These are phyloP conservation scores for Jacaranda copaia DNA, from an alignment of 257 asterid genomes.

Conservation along the genomic window DNA sequence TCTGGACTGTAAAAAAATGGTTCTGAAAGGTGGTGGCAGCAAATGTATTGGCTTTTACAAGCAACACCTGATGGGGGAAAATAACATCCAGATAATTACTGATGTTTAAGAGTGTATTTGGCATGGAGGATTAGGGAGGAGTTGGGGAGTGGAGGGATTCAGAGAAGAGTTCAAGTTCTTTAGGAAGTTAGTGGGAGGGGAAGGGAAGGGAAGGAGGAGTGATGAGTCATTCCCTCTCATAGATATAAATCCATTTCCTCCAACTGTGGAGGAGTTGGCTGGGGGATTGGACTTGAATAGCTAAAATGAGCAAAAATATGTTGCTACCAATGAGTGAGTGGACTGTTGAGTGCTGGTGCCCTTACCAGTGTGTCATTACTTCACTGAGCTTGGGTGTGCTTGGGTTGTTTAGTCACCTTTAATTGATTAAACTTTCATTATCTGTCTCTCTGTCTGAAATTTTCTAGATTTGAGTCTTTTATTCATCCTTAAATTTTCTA, in stretches of 20 bases:
- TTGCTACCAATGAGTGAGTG: background rate
- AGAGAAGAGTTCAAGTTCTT: constrained; percentile 4
- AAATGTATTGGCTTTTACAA: background rate
- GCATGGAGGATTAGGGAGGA: background rate
- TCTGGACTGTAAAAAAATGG: background rate
- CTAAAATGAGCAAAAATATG: background rate
- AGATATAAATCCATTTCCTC: background rate
- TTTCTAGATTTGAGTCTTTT: background rate
- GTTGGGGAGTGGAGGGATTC: background rate
- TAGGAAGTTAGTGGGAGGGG: background rate
- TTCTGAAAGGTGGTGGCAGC: too few relatives aligned
- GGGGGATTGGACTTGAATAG: background rate
- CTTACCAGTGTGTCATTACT: background rate
- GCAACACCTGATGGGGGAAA: constrained; percentile 2
- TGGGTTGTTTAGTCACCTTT: background rate
- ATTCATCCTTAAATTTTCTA: background rate
- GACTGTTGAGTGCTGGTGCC: background rate
- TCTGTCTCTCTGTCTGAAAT: background rate
- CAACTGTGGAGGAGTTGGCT: background rate
- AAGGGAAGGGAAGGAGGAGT: background rate
- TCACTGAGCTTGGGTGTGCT: background rate
- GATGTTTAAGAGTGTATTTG: background rate
- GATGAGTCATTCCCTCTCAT: background rate
- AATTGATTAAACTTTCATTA: background rate
- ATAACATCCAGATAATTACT: background rate